phyloP scores from a whole-genome alignment of 768 basidiomycete species.

The Lentinula edodes region DNA sequence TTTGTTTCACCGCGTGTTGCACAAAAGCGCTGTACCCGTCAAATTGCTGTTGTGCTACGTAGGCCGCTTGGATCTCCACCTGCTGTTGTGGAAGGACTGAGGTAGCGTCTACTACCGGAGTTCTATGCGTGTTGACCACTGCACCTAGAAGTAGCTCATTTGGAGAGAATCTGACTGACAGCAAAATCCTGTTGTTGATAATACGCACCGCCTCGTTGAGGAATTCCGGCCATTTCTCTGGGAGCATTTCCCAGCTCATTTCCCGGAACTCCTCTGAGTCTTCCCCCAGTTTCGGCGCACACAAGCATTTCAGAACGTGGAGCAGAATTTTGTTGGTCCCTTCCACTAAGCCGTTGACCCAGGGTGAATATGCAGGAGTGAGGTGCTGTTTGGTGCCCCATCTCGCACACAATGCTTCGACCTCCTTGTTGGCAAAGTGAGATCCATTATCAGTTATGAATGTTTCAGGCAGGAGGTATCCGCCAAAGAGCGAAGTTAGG shows the following conservation, averaged over 20 bases:
- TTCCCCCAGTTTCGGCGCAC: not conserved
- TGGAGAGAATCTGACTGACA: not conserved
- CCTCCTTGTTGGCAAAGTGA: too few species aligned
- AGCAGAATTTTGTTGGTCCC: too few species aligned
- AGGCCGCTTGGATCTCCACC: constrained; percentile 9
- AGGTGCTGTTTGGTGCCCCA: not conserved
- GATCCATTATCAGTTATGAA: too few species aligned
- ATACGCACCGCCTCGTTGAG: not conserved
- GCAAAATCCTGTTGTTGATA: not conserved
- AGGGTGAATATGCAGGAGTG: not conserved
- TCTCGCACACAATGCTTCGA: too few species aligned
- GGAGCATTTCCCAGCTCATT: not conserved
- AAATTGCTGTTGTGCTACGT: too few species aligned
- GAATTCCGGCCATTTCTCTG: not conserved
- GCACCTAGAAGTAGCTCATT: not conserved
- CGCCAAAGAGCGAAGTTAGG: too few species aligned
- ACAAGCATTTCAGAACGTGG: not conserved
- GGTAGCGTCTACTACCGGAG: not conserved
- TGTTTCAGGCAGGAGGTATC: too few species aligned
- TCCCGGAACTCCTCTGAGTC: not conserved
- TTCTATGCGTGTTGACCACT: not conserved
- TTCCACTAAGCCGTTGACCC: too few species aligned
- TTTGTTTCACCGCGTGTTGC: constrained; percentile 13
- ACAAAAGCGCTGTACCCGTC: not conserved
- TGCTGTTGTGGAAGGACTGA: not conserved